Evolutionary conservation across 805 yeast species (phyloP).

Genomic region (Metschnikowia gruessii): DNA sequence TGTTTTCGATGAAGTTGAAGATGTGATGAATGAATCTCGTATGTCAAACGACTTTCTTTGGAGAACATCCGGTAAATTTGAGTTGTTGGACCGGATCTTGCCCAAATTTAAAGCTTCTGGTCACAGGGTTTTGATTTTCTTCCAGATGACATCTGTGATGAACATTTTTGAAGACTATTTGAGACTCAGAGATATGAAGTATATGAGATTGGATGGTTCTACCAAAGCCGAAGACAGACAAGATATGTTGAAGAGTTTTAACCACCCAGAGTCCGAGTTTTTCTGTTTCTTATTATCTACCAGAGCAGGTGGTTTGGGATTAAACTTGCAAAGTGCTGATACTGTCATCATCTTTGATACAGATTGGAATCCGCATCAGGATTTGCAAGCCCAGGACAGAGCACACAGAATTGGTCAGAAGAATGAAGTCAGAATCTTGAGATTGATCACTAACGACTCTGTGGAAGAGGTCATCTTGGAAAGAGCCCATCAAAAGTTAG

Average conservation of each 20-base stretch:
- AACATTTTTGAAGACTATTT: slow-evolving; percentile 85
- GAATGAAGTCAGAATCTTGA: slow-evolving; percentile 78
- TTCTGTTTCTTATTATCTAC: slow-evolving; percentile 78
- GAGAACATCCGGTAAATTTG: slow-evolving; percentile 80
- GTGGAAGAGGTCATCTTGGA: slow-evolving; percentile 82
- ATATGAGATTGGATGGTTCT: slow-evolving; percentile 76
- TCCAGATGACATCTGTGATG: slow-evolving; percentile 90
- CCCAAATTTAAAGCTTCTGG: slow-evolving; percentile 74
- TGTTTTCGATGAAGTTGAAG: slow-evolving; percentile 80
- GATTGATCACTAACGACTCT: slow-evolving; percentile 77
- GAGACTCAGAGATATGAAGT: slow-evolving; percentile 62
- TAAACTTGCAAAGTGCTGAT: slow-evolving; percentile 84
- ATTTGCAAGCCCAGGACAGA: slow-evolving; percentile 86
- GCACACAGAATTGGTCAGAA: slow-evolving; percentile 90
- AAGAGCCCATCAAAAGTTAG: slow-evolving; percentile 78
- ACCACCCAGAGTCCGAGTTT: slow-evolving; percentile 72
- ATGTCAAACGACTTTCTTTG: slow-evolving; percentile 66
- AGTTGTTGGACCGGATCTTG: slow-evolving; percentile 67
- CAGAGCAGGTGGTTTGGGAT: slow-evolving; percentile 87
- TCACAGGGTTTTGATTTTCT: slow-evolving; percentile 76
- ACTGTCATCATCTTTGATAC: slow-evolving; percentile 84
- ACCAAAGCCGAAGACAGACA: slow-evolving; percentile 86
- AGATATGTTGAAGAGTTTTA: slow-evolving; percentile 65
- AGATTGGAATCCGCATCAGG: slow-evolving; percentile 92
- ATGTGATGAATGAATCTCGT: slow-evolving; percentile 59